Base-by-base conservation (phyloP, 2,329 filamentous ascomycete genomes). In the Exophiala lecanii-corni region DNA sequence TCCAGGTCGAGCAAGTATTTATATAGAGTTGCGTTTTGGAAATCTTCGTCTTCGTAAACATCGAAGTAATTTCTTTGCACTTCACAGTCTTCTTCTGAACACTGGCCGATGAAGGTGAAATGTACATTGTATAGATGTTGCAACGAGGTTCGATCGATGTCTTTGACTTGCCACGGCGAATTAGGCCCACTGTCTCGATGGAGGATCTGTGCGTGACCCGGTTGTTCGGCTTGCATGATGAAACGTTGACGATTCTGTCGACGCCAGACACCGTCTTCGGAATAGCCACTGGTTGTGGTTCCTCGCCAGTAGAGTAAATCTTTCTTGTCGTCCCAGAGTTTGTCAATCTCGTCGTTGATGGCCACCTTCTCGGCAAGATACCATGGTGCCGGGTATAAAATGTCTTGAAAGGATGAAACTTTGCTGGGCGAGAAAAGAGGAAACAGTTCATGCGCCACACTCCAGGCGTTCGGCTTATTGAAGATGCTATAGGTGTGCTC, bases 391-490 rank as follows among this genome's bases (percentile, higher is more conserved):
- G 91, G 91, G 60, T 95, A 97, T n/a, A 95, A 63, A 21, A 98
- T 91, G 61, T 97, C 91, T 46, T 85, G 81, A 63, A 88, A 96
- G n/a, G 83, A 88, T 2, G 86, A 94, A 50, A 96, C 83, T 62
- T 96, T 97, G 60, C 86, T 94, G 62, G 94, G 89, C 0, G 88
- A 95, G 65, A 98, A 97, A 52, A 97, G 79, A 5, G 91, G 92
- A 48, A 95, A 85, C 9, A 97, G 76, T 56, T 96, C 88, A 56
- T 94, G 87, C 9, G 89, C 83, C 38, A 96, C 73, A 57, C 84
- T 88, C 68, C 85, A 95, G 5, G 86, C 83, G 59, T 97, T 97
- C 1, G 92, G 89, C 0, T 88, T 76, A 56, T 94, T 87, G 59
- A 97, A 96, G 67, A 97, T 95, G 44, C 91, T 92, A 61, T 84